A percentile compares a stretch with the other conserved stretches of the same genome.
Evolutionary conservation across 2,329 filamentous ascomycete species (phyloP).

Genomic region (Apiospora saccharicola): DNA sequence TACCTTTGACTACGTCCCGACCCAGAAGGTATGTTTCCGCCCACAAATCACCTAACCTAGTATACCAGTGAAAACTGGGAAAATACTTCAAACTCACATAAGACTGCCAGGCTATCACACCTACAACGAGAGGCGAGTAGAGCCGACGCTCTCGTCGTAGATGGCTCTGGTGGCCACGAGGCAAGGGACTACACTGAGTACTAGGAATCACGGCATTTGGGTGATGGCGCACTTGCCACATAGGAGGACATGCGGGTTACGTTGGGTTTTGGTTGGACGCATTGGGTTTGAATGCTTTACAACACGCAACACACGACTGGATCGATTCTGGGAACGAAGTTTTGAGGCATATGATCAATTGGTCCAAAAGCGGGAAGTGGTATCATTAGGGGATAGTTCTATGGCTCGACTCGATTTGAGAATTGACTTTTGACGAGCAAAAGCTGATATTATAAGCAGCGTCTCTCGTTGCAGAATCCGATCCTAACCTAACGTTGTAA

Average conservation of each 20-base stretch:
- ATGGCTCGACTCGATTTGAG: not conserved
- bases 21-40: slow-evolving; percentile 39
- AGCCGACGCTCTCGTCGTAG: slow-evolving; percentile 6
- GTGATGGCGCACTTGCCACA: not conserved
- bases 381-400: not conserved
- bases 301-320: not conserved
- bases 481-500: no score
- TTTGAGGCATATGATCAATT: not conserved
- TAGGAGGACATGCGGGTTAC: not conserved
- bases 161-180: slow-evolving; percentile 32
- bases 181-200: not conserved
- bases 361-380: not conserved
- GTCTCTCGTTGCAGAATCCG: not conserved
- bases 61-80: not conserved
- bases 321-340: not conserved
- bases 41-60: not conserved
- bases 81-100: not conserved
- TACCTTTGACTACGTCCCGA: slow-evolving; percentile 57
- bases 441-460: not conserved
- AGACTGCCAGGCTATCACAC: not conserved
- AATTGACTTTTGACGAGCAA: not conserved
- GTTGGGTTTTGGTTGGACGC: not conserved
- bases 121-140: slow-evolving; percentile 5
- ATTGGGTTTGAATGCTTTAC: not conserved
- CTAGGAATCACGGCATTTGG: not conserved